Evolutionary conservation across 2,329 filamentous ascomycete genomes (phyloP), one percentile per base, ranked within the genome.

Genomic region (Ophiocordyceps robertsii): DNA sequence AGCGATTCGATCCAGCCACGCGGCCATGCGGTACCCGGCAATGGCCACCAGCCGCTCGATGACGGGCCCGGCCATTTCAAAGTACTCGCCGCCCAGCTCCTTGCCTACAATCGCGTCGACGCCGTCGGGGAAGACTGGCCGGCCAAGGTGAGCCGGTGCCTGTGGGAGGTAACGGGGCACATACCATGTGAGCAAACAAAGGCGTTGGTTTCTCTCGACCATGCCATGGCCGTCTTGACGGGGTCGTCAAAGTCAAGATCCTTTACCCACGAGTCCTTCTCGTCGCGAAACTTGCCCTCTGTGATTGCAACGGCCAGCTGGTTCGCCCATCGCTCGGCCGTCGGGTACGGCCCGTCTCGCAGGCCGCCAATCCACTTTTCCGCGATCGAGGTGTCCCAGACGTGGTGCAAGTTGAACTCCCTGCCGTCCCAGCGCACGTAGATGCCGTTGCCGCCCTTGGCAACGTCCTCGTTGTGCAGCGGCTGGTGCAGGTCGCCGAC

Each of bases 311-410:
- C 49, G 7, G 69, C 67, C 19, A 85, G 66, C 42, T 67, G 60
- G n/a, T 64, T 61, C 1, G 79, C 74, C 73, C 79, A 83, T 36
- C 55, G 56, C 40, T 64, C 57, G 2, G 76, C 77, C 38, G 69
- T 62, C 6, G 59, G 56, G 45, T 71, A 75, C 1, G 70, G 57
- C 60, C 65, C 58, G 54, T 73, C 61, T 33, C 65, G 61, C 37
- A 64, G 56, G n/a, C 69, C 74, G 3, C 79, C 79, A 1, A 81
- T 64, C 52, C 75, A 61, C 53, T 79, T 74, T 61, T 83, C 79
- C 1, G 76, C 70, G 47, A 86, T 85, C 49, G 72, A 74, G 42
- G 72, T 76, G 55, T 87, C 83, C 82, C 82, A 87, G 14, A 85
- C 74, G 44, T 80, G 71, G 54, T 87, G 83, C 36, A 87, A 67